Evolutionary conservation across 805 yeast species (phyloP).

Genomic region (Lachancea sp.): DNA sequence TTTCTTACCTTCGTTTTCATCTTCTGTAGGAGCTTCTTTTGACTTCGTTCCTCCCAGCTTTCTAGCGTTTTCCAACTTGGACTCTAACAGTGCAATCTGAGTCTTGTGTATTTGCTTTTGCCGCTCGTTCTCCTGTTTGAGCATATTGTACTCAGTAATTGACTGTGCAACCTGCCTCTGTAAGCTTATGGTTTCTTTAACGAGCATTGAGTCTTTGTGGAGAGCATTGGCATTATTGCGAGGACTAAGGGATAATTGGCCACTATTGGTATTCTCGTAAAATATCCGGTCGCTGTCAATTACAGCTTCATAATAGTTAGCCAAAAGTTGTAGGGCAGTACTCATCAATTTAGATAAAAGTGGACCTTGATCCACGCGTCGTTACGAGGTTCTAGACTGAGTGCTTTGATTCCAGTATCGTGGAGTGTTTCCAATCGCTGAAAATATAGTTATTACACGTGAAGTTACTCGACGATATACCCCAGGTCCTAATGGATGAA

Average conservation of each 20-base stretch:
- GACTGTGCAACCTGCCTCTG: constrained; percentile 34
- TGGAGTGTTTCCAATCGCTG: too few species aligned
- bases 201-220: constrained; percentile 14
- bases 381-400: too few species aligned
- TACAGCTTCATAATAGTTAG: constrained; percentile 28
- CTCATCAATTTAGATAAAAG: constrained; percentile 15
- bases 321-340: constrained; percentile 21
- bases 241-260: background rate
- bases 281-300: constrained; percentile 25
- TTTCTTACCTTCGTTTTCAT: constrained; percentile 7
- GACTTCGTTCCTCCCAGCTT: constrained; percentile 27
- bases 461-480: too few species aligned
- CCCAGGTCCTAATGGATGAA: too few species aligned
- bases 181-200: constrained; percentile 30
- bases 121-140: constrained; percentile 29
- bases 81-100: constrained; percentile 32
- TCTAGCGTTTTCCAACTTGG: constrained; percentile 33
- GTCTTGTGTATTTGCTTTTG: constrained; percentile 31
- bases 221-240: background rate
- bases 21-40: constrained; percentile 7
- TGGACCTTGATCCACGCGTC: too few species aligned
- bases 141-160: constrained; percentile 29
- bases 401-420: too few species aligned
- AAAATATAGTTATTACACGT: too few species aligned
- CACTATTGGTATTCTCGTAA: constrained; percentile 7